Evolutionary conservation across 164 flowering plant species (phyloP).

Genomic region (Stephania cephalantha): DNA sequence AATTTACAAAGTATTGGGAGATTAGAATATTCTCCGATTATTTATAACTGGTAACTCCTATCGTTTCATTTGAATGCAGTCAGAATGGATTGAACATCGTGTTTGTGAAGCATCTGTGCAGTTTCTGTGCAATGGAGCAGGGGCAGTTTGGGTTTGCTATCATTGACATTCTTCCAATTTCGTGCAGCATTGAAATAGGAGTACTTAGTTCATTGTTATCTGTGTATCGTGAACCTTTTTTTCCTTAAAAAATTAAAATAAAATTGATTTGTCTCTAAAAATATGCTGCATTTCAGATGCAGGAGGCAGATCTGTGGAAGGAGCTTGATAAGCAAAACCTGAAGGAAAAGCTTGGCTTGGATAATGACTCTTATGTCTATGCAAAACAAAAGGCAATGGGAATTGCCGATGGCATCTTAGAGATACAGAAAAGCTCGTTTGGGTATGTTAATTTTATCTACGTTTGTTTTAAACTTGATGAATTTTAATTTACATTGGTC

Average conservation of each 20-base stretch:
- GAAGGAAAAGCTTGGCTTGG: constrained; percentile 28
- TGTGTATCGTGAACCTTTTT: not conserved
- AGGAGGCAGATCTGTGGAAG: constrained; percentile 48
- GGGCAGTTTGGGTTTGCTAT: constrained; percentile 70
- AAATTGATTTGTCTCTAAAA: not conserved
- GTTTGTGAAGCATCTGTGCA: constrained; percentile 63
- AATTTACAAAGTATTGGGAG: not conserved
- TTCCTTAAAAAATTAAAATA: no score
- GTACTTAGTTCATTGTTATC: not conserved
- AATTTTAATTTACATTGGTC: not conserved
- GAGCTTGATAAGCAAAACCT: constrained; percentile 33
- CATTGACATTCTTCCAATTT: constrained; percentile 13
- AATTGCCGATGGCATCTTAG: constrained; percentile 32
- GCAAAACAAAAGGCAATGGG: constrained; percentile 54
- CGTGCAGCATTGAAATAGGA: constrained; percentile 2
- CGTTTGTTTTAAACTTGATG: not conserved
- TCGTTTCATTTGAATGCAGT: constrained; percentile 36
- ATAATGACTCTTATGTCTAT: constrained; percentile 24
- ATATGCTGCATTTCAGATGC: constrained; percentile 35
- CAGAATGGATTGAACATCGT: constrained; percentile 46
- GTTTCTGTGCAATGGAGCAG: constrained; percentile 49
- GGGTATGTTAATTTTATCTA: constrained; percentile 42
- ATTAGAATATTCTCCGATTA: not conserved
- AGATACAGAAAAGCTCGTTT: constrained; percentile 31
- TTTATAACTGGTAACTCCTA: not conserved